Percentiles rank a stretch among this genome's conserved stretches.
Conservation (phyloP, 768 basidiomycete species). For the Pleurotus cornucopiae region DNA sequence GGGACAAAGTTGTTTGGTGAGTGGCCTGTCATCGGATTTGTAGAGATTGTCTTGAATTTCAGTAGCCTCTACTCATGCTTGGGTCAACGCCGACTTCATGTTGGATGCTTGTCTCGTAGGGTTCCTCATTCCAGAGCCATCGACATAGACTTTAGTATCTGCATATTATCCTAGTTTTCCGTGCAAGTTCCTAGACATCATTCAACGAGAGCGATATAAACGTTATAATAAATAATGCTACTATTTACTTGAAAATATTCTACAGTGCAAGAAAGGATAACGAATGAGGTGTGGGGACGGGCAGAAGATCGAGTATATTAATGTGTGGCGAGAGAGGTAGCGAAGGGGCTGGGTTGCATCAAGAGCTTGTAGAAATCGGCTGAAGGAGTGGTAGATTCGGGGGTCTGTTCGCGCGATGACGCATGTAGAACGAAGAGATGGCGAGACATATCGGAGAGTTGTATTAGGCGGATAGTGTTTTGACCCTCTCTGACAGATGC, state of each 20-base stretch:
- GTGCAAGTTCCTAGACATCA: too few species aligned
- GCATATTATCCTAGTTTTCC: too few species aligned
- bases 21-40: slow-evolving; percentile 18
- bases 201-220: too few species aligned
- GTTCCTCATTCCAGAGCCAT: slow-evolving; percentile 74
- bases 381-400: background rate
- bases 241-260: too few species aligned
- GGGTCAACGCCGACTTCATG: slow-evolving; percentile 98
- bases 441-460: slow-evolving; percentile 9
- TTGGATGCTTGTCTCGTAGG: slow-evolving; percentile 91
- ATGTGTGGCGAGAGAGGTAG: background rate
- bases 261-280: background rate
- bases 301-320: background rate
- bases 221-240: too few species aligned
- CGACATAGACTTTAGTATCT: slow-evolving; percentile 21
- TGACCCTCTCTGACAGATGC: slow-evolving; percentile 6
- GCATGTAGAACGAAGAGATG: slow-evolving; percentile 12
- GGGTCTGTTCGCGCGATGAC: background rate
- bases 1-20: slow-evolving; percentile 92
- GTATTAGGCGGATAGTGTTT: slow-evolving; percentile 10
- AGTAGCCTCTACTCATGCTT: slow-evolving; percentile 85
- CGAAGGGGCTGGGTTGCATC: background rate
- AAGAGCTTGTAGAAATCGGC: background rate
- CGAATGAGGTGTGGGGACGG: background rate
- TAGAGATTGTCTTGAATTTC: too few species aligned